phyloP scores from a whole-genome alignment of 805 yeast species.

The Babjeviella inositovora region DNA sequence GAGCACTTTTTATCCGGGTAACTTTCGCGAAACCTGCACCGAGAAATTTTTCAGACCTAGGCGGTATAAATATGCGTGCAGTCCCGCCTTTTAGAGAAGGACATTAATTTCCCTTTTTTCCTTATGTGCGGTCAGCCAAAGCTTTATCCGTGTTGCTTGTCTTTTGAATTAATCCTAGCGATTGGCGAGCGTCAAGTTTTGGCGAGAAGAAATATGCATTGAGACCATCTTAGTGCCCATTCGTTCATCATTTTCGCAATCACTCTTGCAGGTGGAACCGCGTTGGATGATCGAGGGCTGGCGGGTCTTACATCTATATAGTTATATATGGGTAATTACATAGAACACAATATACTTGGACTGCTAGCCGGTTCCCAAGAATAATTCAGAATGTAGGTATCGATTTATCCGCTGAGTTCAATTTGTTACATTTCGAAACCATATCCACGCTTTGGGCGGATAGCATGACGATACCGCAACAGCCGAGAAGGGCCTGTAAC shows the following conservation, averaged over 20 bases:
- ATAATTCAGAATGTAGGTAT: no score
- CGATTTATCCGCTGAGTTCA: no score
- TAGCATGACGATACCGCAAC: no score
- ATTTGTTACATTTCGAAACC: no score
- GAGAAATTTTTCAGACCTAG: neutral
- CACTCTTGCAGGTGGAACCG: constrained; percentile 19
- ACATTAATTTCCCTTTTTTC: constrained; percentile 7
- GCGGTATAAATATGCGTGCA: neutral
- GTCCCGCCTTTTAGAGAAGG: constrained; percentile 1
- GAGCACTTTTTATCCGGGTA: neutral
- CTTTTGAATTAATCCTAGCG: constrained; percentile 16
- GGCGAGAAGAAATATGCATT: constrained; percentile 36
- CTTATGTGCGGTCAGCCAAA: constrained; percentile 65
- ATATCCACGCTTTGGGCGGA: no score
- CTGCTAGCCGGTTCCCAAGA: no score
- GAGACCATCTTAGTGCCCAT: constrained; percentile 59
- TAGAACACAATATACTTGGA: no score
- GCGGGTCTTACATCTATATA: constrained; percentile 49
- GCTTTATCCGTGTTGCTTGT: constrained; percentile 66
- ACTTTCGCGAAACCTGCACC: neutral
- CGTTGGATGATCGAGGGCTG: constrained; percentile 39
- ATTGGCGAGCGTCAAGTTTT: constrained; percentile 51
- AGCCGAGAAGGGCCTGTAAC: no score
- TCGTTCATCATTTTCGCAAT: constrained; percentile 17
- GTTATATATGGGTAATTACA: no score